These are phyloP conservation scores for Ascochyta lentis DNA, from an alignment of 2,329 filamentous ascomycete genomes.

Conservation along the genomic window DNA sequence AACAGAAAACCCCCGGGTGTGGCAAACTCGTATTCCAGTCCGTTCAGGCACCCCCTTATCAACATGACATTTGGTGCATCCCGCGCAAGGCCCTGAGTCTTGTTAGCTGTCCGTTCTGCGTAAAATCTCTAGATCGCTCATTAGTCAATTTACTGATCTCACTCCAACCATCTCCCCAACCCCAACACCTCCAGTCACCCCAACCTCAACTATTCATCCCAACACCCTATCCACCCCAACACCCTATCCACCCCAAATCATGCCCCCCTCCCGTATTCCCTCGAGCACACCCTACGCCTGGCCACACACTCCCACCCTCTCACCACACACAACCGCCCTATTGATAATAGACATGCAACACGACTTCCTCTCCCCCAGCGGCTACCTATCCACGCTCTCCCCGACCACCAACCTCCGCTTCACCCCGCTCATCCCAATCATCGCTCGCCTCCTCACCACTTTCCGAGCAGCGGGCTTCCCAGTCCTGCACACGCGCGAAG, in stretches of 20 bases:
- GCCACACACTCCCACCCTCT: slow-evolving; percentile 51
- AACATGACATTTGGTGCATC: no score
- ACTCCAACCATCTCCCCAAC: no score
- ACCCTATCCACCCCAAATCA: background rate
- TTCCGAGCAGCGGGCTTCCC: slow-evolving; percentile 53
- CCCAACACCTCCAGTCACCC: no score
- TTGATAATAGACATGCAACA: slow-evolving; percentile 64
- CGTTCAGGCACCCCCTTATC: no score
- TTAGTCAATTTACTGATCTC: no score
- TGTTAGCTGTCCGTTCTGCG: no score
- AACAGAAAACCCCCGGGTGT: no score
- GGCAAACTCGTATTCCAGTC: no score
- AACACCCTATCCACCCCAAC: no score
- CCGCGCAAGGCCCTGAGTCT: no score
- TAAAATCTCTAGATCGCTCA: no score
- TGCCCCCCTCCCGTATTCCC: slow-evolving; percentile 29
- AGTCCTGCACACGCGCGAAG: slow-evolving; percentile 61
- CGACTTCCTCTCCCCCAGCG: slow-evolving; percentile 58
- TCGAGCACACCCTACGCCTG: slow-evolving; percentile 48
- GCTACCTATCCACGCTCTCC: slow-evolving; percentile 57
- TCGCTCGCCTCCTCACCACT: slow-evolving; percentile 50
- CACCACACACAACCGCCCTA: slow-evolving; percentile 55
- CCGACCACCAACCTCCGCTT: slow-evolving; percentile 55
- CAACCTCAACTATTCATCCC: no score
- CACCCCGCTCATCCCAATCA: slow-evolving; percentile 53